Percentiles rank a stretch among this genome's conserved stretches.
Conservation (phyloP, 768 basidiomycete genomes). For the Dioszegia crocea region DNA sequence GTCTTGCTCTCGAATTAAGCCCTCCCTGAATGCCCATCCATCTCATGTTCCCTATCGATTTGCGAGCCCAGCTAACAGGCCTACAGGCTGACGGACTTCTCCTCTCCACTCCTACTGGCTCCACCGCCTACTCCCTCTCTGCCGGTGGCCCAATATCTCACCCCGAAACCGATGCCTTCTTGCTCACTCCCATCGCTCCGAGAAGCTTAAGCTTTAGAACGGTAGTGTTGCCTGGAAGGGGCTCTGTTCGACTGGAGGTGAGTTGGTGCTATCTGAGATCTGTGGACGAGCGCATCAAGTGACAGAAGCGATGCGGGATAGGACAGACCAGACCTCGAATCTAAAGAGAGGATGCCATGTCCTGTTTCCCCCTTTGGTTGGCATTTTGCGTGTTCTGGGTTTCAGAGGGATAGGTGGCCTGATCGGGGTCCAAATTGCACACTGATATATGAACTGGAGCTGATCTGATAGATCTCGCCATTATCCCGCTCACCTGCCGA, state of each 20-base stretch:
- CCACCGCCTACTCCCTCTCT: constrained; percentile 91
- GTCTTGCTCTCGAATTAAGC: constrained; percentile 47
- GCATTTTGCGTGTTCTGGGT: too few relatives aligned
- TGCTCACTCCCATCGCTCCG: constrained; percentile 93
- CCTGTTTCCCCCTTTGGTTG: too few relatives aligned
- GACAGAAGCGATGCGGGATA: too few relatives aligned
- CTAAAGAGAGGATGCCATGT: too few relatives aligned
- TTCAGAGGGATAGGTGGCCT: too few relatives aligned
- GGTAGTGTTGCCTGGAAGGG: constrained; percentile 69
- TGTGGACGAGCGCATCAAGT: too few relatives aligned
- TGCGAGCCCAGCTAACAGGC: not conserved
- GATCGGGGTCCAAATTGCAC: too few relatives aligned
- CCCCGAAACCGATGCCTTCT: constrained; percentile 80
- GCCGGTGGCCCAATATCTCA: constrained; percentile 96
- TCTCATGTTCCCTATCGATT: too few relatives aligned
- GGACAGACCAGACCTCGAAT: too few relatives aligned
- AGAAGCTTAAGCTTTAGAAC: constrained; percentile 87
- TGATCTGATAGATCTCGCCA: constrained; percentile 65
- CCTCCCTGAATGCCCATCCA: too few relatives aligned
- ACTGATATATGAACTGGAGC: not conserved
- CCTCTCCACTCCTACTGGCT: constrained; percentile 91
- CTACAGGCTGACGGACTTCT: constrained; percentile 84
- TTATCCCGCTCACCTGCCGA: constrained; percentile 80
- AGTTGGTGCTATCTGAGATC: too few relatives aligned
- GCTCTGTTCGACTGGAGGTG: constrained; percentile 49